Conservation (phyloP, 805 yeast genomes). For the Hanseniaspora mollemarum region DNA sequence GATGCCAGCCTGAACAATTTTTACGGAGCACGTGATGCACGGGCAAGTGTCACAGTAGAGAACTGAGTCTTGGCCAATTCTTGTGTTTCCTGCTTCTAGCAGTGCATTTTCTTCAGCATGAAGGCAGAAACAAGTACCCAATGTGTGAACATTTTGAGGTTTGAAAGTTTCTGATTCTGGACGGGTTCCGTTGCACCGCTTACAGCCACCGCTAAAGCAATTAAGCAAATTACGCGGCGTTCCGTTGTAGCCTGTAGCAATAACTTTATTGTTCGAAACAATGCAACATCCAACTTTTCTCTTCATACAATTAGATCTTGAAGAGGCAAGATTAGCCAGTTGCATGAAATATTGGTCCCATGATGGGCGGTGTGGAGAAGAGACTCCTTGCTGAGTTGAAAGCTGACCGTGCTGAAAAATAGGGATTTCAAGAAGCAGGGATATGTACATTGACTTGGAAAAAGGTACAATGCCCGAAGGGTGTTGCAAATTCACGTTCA, state of each 20-base stretch:
- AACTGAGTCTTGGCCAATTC: slow-evolving; percentile 47
- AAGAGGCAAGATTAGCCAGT: slow-evolving; percentile 83
- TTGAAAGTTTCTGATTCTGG: no score
- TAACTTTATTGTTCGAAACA: slow-evolving; percentile 70
- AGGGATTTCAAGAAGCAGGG: slow-evolving; percentile 9
- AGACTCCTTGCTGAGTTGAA: neutral
- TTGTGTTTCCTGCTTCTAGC: slow-evolving; percentile 83
- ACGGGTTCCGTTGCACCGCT: slow-evolving; percentile 73
- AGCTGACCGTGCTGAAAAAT: neutral
- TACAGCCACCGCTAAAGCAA: slow-evolving; percentile 94
- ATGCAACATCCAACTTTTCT: slow-evolving; percentile 94
- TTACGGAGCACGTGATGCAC: slow-evolving; percentile 88
- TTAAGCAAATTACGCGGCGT: slow-evolving; percentile 81
- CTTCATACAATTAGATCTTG: slow-evolving; percentile 92
- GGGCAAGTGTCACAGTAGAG: slow-evolving; percentile 96
- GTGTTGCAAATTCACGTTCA: neutral
- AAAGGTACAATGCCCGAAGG: neutral
- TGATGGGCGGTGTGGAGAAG: slow-evolving; percentile 48
- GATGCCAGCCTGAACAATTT: slow-evolving; percentile 87
- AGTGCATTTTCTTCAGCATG: slow-evolving; percentile 98
- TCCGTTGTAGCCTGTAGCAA: slow-evolving; percentile 96
- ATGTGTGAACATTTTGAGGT: slow-evolving; percentile 25
- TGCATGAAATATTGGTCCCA: slow-evolving; percentile 97
- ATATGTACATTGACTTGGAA: neutral
- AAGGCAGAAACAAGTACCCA: slow-evolving; percentile 79